A percentile compares a stretch with the other conserved stretches of the same genome.
Conservation (phyloP, 1,139 yeast genomes). For the Sugiyamaella paludigena region DNA sequence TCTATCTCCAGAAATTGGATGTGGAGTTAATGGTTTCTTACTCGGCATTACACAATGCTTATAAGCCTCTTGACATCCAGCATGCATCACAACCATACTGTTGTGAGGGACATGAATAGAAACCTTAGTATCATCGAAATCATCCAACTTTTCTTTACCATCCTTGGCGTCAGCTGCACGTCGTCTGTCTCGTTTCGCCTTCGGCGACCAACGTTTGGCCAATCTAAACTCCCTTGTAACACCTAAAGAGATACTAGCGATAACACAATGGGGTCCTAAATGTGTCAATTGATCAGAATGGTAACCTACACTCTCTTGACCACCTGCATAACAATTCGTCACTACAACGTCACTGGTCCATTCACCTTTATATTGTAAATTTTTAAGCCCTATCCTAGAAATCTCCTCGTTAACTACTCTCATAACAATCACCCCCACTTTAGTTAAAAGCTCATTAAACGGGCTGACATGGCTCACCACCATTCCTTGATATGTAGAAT, state of each 20-base stretch:
- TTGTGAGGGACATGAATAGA: constrained; percentile 65
- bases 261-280: constrained; percentile 65
- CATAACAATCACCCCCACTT: constrained; percentile 46
- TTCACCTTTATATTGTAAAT: constrained; percentile 37
- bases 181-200: constrained; percentile 16
- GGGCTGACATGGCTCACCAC: constrained; percentile 27
- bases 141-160: background rate
- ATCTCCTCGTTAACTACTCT: constrained; percentile 44
- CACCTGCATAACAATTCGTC: constrained; percentile 53
- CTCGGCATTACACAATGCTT: constrained; percentile 55
- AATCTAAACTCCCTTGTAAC: constrained; percentile 63
- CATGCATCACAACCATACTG: constrained; percentile 64
- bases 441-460: constrained; percentile 43
- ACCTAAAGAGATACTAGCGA: constrained; percentile 66
- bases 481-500: constrained; percentile 45
- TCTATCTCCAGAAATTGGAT: constrained; percentile 49
- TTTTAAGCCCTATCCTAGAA: constrained; percentile 32
- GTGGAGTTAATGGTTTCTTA: constrained; percentile 37
- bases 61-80: constrained; percentile 71
- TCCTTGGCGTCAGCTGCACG: background rate
- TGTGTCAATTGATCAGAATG: constrained; percentile 71
- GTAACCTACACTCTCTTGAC: constrained; percentile 58
- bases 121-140: constrained; percentile 37
- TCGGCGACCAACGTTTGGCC: constrained; percentile 27
- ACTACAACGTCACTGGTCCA: constrained; percentile 58